Conservation (phyloP, 192 early-diverging fungal genomes). For the Gonapodya prolifera region DNA sequence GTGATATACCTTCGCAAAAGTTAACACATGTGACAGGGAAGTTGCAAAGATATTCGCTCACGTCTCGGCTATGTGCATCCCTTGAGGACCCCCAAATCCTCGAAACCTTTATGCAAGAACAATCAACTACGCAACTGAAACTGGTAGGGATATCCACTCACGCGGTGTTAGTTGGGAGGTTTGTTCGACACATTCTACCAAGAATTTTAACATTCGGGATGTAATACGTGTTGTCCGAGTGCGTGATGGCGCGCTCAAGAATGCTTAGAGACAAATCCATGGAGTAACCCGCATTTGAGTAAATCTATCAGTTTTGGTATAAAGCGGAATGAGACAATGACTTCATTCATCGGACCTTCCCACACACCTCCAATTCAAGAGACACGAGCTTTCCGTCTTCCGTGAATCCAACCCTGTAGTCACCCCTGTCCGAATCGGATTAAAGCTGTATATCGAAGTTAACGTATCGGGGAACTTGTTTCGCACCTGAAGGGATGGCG, state of each 20-base stretch:
- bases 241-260: slow-evolving; percentile 58
- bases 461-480: slow-evolving; percentile 19
- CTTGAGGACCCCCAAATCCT: slow-evolving; percentile 77
- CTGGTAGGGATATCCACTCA: too few species aligned
- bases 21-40: background rate
- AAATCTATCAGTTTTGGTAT: slow-evolving; percentile 28
- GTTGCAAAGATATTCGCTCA: slow-evolving; percentile 9
- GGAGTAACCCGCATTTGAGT: slow-evolving; percentile 35
- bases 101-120: slow-evolving; percentile 31
- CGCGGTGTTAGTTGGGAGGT: slow-evolving; percentile 75
- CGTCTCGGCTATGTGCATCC: slow-evolving; percentile 66
- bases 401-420: slow-evolving; percentile 63
- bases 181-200: slow-evolving; percentile 67
- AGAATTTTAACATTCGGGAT: slow-evolving; percentile 52
- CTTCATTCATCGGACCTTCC: background rate
- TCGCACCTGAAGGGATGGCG: slow-evolving; percentile 79
- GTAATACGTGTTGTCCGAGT: slow-evolving; percentile 68
- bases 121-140: too few species aligned
- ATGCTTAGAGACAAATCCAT: slow-evolving; percentile 51
- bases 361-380: background rate
- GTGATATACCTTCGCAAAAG: slow-evolving; percentile 31
- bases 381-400: slow-evolving; percentile 51
- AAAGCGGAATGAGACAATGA: slow-evolving; percentile 15
- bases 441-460: background rate
- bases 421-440: slow-evolving; percentile 25